Percentiles rank a stretch among this genome's conserved stretches.
These are phyloP conservation scores for Podospora comata DNA, from an alignment of 495 filamentous ascomycete species.

Conservation along the genomic window DNA sequence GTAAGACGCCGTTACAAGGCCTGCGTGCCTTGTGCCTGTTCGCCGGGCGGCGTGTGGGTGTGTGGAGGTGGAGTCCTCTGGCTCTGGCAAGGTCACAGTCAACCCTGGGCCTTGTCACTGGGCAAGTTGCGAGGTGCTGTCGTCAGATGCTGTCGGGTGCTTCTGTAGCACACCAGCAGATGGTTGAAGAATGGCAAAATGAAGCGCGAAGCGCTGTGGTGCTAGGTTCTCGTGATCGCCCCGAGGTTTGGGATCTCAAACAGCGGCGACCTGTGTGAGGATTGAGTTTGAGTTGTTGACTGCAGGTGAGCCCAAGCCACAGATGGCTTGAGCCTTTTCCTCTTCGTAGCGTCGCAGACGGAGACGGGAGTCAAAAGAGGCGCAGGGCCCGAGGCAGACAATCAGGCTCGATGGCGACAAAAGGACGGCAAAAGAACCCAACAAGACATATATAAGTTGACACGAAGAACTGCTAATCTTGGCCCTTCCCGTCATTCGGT, in stretches of 20 bases:
- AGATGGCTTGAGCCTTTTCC: neutral
- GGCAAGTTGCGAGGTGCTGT: neutral
- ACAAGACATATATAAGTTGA: neutral
- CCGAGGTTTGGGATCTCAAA: neutral
- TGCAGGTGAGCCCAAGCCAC: neutral
- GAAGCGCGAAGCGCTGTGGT: neutral
- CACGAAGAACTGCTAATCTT: neutral
- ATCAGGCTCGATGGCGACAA: neutral
- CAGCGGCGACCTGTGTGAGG: neutral
- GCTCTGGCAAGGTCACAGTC: neutral
- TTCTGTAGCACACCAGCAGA: neutral
- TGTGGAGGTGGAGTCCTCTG: neutral
- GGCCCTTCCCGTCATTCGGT: neutral
- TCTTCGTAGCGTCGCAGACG: neutral
- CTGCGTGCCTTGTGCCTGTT: slow-evolving; percentile 2
- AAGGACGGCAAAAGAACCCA: neutral
- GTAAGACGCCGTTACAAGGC: slow-evolving; percentile 3
- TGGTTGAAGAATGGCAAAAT: neutral
- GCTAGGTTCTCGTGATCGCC: neutral
- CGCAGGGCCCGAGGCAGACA: neutral
- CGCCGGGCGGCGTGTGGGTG: neutral
- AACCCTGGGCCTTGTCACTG: neutral
- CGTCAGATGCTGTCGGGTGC: neutral
- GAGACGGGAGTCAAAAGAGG: neutral
- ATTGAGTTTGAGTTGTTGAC: neutral